A percentile compares a stretch with the other conserved stretches of the same genome.
Evolutionary conservation across 2,329 filamentous ascomycete genomes (phyloP).

Genomic region (Trichoderma gracile): DNA sequence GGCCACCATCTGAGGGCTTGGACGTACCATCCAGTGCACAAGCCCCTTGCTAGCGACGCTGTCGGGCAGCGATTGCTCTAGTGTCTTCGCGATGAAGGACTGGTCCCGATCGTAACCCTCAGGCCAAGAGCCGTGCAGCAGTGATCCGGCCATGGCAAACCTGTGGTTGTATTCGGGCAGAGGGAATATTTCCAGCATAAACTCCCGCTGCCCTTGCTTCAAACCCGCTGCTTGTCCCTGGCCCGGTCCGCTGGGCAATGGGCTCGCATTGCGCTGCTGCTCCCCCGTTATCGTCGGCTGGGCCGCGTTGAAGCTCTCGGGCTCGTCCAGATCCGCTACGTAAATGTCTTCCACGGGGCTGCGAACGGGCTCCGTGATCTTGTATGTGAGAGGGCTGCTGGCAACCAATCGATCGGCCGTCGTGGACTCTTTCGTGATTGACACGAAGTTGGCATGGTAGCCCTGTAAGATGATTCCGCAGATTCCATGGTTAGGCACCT

Average conservation of each 20-base stretch:
- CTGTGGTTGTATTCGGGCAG: constrained; percentile 45
- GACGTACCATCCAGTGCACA: constrained; percentile 45
- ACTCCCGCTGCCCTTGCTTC: constrained; percentile 37
- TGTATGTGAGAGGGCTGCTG: constrained; percentile 51
- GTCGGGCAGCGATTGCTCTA: constrained; percentile 44
- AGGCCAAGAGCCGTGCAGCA: constrained; percentile 48
- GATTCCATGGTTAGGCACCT: neutral
- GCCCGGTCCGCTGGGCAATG: constrained; percentile 27
- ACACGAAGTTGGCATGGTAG: constrained; percentile 52
- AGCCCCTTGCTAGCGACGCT: constrained; percentile 44
- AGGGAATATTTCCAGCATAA: constrained; percentile 46
- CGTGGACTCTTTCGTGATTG: constrained; percentile 46
- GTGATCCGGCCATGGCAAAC: constrained; percentile 39
- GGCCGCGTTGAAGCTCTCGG: constrained; percentile 25
- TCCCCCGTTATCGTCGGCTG: constrained; percentile 16
- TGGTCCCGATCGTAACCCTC: constrained; percentile 34
- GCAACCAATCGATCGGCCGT: constrained; percentile 45
- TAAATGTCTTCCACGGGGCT: constrained; percentile 35
- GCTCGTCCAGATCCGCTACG: constrained; percentile 37
- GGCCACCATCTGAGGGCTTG: neutral
- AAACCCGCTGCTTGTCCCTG: constrained; percentile 27
- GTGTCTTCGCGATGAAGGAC: constrained; percentile 41
- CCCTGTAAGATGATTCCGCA: constrained; percentile 39
- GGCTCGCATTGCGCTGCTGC: neutral
- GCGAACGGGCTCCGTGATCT: constrained; percentile 37